These are phyloP conservation scores for Cylindrodendrum hubeiense DNA, from an alignment of 2,329 filamentous ascomycete species.

Conservation along the genomic window DNA sequence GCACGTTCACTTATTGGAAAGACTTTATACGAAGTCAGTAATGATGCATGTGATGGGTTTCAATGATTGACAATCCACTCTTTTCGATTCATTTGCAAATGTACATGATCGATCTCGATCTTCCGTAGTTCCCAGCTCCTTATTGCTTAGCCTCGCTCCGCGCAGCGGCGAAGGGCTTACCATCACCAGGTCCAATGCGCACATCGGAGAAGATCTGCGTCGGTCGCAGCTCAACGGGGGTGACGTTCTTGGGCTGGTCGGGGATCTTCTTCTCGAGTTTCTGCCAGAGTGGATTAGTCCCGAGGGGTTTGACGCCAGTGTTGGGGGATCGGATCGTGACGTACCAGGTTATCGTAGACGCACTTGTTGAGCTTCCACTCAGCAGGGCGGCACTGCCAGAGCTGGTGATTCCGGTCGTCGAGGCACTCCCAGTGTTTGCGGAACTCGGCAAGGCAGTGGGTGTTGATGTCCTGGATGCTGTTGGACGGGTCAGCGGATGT, in stretches of 20 bases:
- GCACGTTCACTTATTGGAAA: background rate
- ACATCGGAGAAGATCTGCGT: constrained; percentile 72
- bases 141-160: constrained; percentile 53
- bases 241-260: constrained; percentile 76
- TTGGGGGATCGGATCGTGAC: constrained; percentile 48
- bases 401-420: constrained; percentile 96
- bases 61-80: constrained; percentile 36
- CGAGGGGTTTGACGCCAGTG: too few relatives aligned
- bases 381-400: constrained; percentile 91
- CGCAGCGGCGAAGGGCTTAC: constrained; percentile 56
- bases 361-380: constrained; percentile 96
- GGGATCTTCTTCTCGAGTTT: constrained; percentile 86
- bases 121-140: constrained; percentile 32
- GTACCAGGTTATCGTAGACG: constrained; percentile 94
- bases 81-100: constrained; percentile 48
- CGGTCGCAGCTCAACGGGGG: constrained; percentile 79
- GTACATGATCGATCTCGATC: constrained; percentile 45
- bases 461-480: constrained; percentile 95
- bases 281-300: constrained; percentile 56
- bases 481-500: constrained; percentile 34
- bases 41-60: constrained; percentile 23
- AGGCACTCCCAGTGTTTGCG: constrained; percentile 94
- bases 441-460: constrained; percentile 92
- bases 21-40: background rate
- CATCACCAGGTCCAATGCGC: constrained; percentile 56